These are phyloP conservation scores for Tolypocladium paradoxum DNA, from an alignment of 2,329 filamentous ascomycete species.

Conservation along the genomic window DNA sequence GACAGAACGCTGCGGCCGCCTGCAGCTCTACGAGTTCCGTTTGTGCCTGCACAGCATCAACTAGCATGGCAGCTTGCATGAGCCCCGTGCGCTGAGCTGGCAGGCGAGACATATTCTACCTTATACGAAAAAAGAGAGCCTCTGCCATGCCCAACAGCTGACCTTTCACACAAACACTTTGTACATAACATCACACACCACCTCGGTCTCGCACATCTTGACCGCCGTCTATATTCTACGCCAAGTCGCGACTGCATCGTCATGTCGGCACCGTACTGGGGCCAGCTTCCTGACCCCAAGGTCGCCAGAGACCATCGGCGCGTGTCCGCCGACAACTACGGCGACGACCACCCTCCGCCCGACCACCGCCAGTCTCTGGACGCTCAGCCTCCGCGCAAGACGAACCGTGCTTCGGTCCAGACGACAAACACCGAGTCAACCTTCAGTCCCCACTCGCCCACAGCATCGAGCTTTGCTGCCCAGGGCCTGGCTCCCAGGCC, in stretches of 20 bases:
- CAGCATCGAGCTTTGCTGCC: conserved; percentile 35
- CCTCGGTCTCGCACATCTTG: neutral
- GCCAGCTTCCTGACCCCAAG: conserved; percentile 41
- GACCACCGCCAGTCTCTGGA: conserved; percentile 22
- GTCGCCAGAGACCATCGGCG: conserved; percentile 26
- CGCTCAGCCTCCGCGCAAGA: conserved; percentile 29
- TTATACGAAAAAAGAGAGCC: neutral
- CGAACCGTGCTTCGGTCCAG: conserved; percentile 44
- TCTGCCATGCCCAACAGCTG: neutral
- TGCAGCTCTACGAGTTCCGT: neutral
- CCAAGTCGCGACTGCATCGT: conserved; percentile 6
- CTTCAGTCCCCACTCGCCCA: conserved; percentile 46
- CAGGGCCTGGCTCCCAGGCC: conserved; percentile 48
- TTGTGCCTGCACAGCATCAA: neutral
- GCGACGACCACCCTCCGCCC: conserved; percentile 16
- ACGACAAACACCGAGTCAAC: conserved; percentile 47
- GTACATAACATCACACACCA: neutral
- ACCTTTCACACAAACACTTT: neutral
- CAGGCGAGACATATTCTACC: neutral
- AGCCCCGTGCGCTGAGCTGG: conserved; percentile 6
- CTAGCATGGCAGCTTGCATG: conserved; percentile 3
- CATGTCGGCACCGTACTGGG: conserved; percentile 48
- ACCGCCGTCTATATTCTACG: neutral
- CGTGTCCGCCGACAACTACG: conserved; percentile 3
- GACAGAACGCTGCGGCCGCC: neutral